Conservation (phyloP, 2,329 filamentous ascomycete species). For the Verticillium albo-atrum region DNA sequence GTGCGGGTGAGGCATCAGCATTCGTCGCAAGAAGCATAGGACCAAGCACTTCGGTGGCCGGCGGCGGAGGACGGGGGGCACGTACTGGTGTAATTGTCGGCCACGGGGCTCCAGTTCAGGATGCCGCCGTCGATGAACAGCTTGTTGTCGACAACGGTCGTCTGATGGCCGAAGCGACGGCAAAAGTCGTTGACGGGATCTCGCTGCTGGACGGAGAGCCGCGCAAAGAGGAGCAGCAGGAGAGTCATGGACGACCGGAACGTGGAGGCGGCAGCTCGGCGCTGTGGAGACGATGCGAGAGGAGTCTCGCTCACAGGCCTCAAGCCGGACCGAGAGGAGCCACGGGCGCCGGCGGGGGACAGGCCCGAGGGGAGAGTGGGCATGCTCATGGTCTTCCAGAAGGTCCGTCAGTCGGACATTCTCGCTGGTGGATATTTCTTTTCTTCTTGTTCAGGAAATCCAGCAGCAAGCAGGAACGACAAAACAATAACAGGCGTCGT, state of each 20-base stretch:
- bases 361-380: neutral
- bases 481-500: neutral
- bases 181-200: constrained; percentile 52
- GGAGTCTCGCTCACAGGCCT: neutral
- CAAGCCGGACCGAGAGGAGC: neutral
- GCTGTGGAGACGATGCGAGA: neutral
- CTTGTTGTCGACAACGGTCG: constrained; percentile 52
- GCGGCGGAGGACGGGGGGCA: constrained; percentile 4
- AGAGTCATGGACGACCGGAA: neutral
- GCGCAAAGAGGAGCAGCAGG: constrained; percentile 3
- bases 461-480: neutral
- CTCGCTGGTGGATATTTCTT: neutral
- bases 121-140: constrained; percentile 61
- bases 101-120: constrained; percentile 48
- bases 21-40: neutral
- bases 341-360: neutral
- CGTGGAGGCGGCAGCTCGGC: neutral
- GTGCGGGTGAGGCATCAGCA: neutral
- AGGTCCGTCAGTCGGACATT: neutral
- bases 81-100: constrained; percentile 53
- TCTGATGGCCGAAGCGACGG: constrained; percentile 53
- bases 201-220: constrained; percentile 25
- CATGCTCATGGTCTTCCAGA: neutral
- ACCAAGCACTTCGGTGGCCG: too few relatives aligned
- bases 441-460: neutral